A percentile compares a stretch with the other conserved stretches of the same genome.
Evolutionary conservation across 805 yeast species (phyloP).

Genomic region (Sugiyamaella qingdaonensis): DNA sequence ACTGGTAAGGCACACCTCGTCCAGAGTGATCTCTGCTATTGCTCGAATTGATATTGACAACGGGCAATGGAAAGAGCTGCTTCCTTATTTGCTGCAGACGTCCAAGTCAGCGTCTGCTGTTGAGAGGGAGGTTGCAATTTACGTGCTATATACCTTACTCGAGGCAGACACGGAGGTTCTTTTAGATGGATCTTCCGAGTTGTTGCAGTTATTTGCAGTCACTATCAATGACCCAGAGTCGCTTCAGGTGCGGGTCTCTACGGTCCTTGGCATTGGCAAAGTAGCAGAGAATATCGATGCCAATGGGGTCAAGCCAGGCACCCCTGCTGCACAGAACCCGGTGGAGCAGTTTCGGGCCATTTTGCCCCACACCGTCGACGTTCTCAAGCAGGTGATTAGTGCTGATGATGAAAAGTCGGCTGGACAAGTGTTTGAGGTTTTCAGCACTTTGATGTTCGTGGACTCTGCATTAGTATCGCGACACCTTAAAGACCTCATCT

Average conservation of each 20-base stretch:
- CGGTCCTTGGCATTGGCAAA: conserved; percentile 74
- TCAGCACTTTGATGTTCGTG: conserved; percentile 71
- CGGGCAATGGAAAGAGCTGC: conserved; percentile 69
- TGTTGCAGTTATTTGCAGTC: conserved; percentile 63
- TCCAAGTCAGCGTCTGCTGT: conserved; percentile 55
- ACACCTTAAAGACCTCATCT: conserved; percentile 61
- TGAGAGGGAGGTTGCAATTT: conserved; percentile 77
- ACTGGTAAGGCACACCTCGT: conserved; percentile 78
- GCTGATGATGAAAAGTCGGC: conserved; percentile 70
- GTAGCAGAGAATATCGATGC: conserved; percentile 47
- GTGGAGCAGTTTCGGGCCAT: conserved; percentile 54
- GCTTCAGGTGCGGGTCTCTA: conserved; percentile 70
- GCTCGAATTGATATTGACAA: conserved; percentile 70
- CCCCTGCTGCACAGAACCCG: conserved; percentile 46
- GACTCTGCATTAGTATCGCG: conserved; percentile 80
- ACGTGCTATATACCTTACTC: conserved; percentile 68
- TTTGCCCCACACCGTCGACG: conserved; percentile 77
- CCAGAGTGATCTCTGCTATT: conserved; percentile 85
- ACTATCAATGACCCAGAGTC: conserved; percentile 62
- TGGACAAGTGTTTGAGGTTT: conserved; percentile 73
- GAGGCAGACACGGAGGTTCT: conserved; percentile 63
- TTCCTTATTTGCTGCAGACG: conserved; percentile 65
- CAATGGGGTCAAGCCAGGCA: conserved; percentile 50
- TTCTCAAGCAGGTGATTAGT: conserved; percentile 67
- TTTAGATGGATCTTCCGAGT: conserved; percentile 61